Evolutionary conservation across 2,329 filamentous ascomycete species (phyloP), one percentile per base, ranked within the genome.

Genomic region (Diaporthe caulivora): DNA sequence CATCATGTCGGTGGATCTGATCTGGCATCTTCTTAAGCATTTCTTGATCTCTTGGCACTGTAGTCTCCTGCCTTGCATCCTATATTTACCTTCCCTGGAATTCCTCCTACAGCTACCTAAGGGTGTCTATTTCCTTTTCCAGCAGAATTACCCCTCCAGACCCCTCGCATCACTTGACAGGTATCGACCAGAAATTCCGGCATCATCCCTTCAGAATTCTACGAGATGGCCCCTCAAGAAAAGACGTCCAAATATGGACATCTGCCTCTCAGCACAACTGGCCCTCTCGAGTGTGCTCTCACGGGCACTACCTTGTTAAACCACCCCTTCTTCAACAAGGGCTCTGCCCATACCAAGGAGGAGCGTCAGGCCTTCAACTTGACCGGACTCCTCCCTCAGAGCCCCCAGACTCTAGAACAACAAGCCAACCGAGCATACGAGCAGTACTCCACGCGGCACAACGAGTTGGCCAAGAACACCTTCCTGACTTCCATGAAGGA

Each of bases 401-500:
- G 92, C 78, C 85, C 94, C 9, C 93, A 96, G 79, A 93, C 90
- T 0, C 87, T 97, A 7, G 92, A 95, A 6, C 90, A 94, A 78
- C 95, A 97, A 80, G 90, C 90, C 65, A 84, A 90, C 72, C 89
- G 95, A 31, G 95, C 95, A 1, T 97, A 97, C 80, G 84, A 94
- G 77, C 95, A 98, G 80, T 97, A 95, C 82, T 85, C 83, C 26
- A 89, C 86, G 2, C 87, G 89, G 3, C 80, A 83, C 0, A 89
- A 92, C 80, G 89, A 92, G 76, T 83, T 97, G 49, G 92, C 92
- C 51, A 97, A 97, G 84, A 97, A 97, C 78, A 95, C 94, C 0
- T 97, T 97, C 80, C 88, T 97, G 86, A 94, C 93, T 0, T 95
- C 92, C 65, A 86, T 97, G 85, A 95, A 94, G 79, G 91, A 94